Base-by-base conservation (phyloP, 352 stramenopile genomes). In the Phytophthora tentaculata region DNA sequence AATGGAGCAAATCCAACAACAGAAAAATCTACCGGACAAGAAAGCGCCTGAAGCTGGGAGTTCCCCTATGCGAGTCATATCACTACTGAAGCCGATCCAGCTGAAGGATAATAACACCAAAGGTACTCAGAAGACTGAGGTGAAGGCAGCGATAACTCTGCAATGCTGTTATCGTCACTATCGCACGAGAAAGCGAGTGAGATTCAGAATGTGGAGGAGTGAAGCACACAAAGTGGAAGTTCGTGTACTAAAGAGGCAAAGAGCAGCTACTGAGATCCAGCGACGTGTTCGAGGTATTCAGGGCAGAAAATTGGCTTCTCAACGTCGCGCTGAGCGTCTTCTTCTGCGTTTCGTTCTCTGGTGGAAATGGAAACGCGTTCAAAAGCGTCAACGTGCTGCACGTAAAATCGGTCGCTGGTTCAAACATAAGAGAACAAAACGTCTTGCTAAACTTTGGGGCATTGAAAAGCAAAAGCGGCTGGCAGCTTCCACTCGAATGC, bases 381-480 rank as follows among this genome's bases (percentile, higher is more conserved):
- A 64, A 24, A 59, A 49, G 2, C 61, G 68, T 12, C 54, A 71
- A 9, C 44, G 57, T 2, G 79, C 77, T 2, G 73, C 70, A 19
- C 53, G 35, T 16, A 71, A 61, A n/a, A 80, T 90, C 22, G 44
- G 41, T 22, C 68, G 58, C 4, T 88, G 81, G 81, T 41, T 85
- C 5, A 71, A 73, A 19, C 62, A 67, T 39, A 86, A 85, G 44
- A 56, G 50, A 35, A 65, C 64, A 5, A 69, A 80, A 49, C 73
- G 51, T 6, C 44, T 82, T 0, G 73, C 64, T 22, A 77, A 58
- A 2, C 51, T 86, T 5, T 88, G 81, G 81, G 53, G 51, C 2
- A 16, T 76, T 22, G 71, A 85, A 20, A 75, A 65, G 29, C 32
- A 70, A 35, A 56, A 64, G 12, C 76, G 64, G n/a, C 10, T 53